Evolutionary conservation across 257 asterid genomes (phyloP), one percentile per base, ranked within the genome.

Genomic region (Solanum okadae): DNA sequence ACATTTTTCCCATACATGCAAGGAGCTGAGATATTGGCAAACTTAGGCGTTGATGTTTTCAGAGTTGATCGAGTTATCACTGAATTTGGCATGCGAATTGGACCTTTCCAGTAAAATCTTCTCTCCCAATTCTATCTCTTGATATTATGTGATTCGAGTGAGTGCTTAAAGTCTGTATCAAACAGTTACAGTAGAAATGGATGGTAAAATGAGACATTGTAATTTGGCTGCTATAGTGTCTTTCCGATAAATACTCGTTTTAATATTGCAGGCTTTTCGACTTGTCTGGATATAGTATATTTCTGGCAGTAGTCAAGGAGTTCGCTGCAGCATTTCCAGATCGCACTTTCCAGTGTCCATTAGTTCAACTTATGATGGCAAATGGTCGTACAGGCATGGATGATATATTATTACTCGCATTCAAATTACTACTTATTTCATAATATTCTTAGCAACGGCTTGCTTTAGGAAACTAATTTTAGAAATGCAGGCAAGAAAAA

Each of bases 21-120:
- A 73, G 92, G 93, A 40, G 94, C 96, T 20, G 81, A 87, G 25
- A 59, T 94, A 42, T 93, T 93, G 11, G 90, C 92, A 27, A 94
- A 93, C 85, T 85, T 61, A 68, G 93, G 93, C 44, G 87, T 90
- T 88, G 91, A 93, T 90, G 87, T 88, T 27, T 88, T 90, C 91
- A 88, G 77, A 88, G 84, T 93, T 37, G 94, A 93, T 89, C 87
- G 40, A 65, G 94, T 91, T 31, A 87, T 92, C 63, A 87, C 85
- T 73, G 87, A 90, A 87, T 93, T 92, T 68, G 96, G 96, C 75
- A 93, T 92, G 94, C 91, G 70, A 83, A 71, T 90, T 22, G 94
- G 94, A 56, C 94, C 94, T 49, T 93, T 92, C 77, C 92, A 94
- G 94, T 92, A 93, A 72, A 3, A 23, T 61, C 52, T 25, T 23